Percentiles rank a stretch among this genome's conserved stretches.
Evolutionary conservation across 2,329 filamentous ascomycete species (phyloP).

Genomic region (Ascochyta pisi): DNA sequence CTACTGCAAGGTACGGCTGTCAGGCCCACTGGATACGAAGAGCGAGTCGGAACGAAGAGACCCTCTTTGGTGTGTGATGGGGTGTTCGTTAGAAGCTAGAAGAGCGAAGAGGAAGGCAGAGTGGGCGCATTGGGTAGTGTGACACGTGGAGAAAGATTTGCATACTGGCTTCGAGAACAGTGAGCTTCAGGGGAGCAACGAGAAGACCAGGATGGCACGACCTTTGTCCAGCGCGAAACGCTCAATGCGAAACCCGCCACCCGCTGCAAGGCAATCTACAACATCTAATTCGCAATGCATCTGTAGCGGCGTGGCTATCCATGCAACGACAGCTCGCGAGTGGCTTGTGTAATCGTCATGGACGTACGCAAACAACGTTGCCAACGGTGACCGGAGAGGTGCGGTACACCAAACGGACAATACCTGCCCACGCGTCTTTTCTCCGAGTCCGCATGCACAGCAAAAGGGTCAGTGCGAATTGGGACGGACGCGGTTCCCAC

Average conservation of each 20-base stretch:
- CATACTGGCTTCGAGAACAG: constrained; percentile 13
- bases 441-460: constrained; percentile 19
- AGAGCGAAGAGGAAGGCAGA: background rate
- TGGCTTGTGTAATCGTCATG: constrained; percentile 12
- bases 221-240: constrained; percentile 15
- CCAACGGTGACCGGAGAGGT: constrained; percentile 10
- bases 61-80: background rate
- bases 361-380: constrained; percentile 14
- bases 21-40: constrained; percentile 6
- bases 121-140: constrained; percentile 4
- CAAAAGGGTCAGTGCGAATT: constrained; percentile 18
- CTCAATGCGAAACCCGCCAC: constrained; percentile 18
- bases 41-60: background rate
- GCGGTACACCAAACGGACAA: background rate
- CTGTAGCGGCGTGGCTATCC: constrained; percentile 4
- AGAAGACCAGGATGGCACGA: constrained; percentile 16
- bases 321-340: constrained; percentile 2
- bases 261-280: constrained; percentile 12
- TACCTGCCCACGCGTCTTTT: constrained; percentile 7
- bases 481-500: constrained; percentile 15
- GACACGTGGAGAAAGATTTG: constrained; percentile 12
- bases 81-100: constrained; percentile 1
- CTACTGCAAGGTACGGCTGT: constrained; percentile 29
- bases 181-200: constrained; percentile 17
- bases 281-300: constrained; percentile 14